Base-by-base conservation (phyloP, 768 basidiomycete genomes). In the Auriscalpium microsporum region DNA sequence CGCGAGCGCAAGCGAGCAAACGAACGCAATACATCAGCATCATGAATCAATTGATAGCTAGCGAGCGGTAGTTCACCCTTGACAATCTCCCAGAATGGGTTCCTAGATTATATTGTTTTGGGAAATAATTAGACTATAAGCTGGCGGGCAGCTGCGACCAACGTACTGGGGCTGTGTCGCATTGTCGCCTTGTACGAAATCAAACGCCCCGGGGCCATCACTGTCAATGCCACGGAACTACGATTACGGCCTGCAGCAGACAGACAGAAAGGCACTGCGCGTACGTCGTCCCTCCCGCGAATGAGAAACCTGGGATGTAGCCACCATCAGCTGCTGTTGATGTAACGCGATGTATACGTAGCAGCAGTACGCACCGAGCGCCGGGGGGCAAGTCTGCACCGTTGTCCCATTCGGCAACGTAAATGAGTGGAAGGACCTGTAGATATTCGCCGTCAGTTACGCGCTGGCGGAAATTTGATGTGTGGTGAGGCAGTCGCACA, bases 251-350 rank as follows among this genome's bases (percentile, higher is more conserved):
- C 16, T 33, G 14, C 13, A 16, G 1, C 8, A 44, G 2, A 23
- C 2, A 42, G 19, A 16, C 16, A 42, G 11, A 14, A 19, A 14
- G 11, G 46, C 34, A 28, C 3, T 21, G 23, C 7, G 68, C 79
- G 69, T 56, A 87, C 86, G 86, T 88, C 33, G 87, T 90, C 66
- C 88, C 88, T 48, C 86, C 87, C 14, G 87, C 88, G 60, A 90
- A 90, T 1, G 80, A 75, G 66, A 74, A 89, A 10, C 88, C 87
- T 88, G 3, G 1, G n/a, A 13, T 40, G 35, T 47, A 48, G 45
- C 37, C 28, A n/a, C 45, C 50, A 17, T 49, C 11, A 16, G 19
- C 45, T 42, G 61, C 9, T 28, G 53, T 51, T 54, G 57, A 47
- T 45, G 44, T 49, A 40, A 50, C 34, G 42, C 58, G 21, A 55